Evolutionary conservation across 2,329 filamentous ascomycete species (phyloP).

Genomic region (Colletotrichum sublineola): DNA sequence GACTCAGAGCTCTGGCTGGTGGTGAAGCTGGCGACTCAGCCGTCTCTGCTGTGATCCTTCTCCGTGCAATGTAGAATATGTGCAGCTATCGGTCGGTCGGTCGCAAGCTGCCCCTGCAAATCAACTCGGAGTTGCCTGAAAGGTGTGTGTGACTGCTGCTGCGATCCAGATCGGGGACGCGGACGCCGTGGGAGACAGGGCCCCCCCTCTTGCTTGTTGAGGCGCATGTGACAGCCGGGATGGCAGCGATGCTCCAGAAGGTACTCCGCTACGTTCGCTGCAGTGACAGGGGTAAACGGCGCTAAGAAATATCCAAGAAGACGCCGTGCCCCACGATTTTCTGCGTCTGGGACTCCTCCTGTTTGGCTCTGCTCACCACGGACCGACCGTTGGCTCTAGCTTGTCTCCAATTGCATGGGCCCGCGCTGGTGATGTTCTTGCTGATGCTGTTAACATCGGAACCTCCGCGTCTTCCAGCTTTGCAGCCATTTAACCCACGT

Average conservation of each 20-base stretch:
- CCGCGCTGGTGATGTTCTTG: constrained; percentile 19
- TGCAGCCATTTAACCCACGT: constrained; percentile 4
- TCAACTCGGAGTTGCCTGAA: constrained; percentile 14
- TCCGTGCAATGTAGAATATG: background rate
- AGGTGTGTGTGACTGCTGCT: constrained; percentile 22
- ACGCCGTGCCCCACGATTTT: constrained; percentile 44
- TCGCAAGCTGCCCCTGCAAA: constrained; percentile 4
- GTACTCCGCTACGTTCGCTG: constrained; percentile 27
- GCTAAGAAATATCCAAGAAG: constrained; percentile 44
- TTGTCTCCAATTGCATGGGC: constrained; percentile 5
- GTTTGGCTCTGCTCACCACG: constrained; percentile 21
- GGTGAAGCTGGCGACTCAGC: background rate
- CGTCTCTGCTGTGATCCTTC: background rate
- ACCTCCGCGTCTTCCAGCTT: constrained; percentile 19
- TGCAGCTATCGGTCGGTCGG: background rate
- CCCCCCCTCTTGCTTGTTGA: constrained; percentile 25
- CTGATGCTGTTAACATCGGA: constrained; percentile 19
- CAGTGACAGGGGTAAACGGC: constrained; percentile 34
- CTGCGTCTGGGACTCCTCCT: constrained; percentile 16
- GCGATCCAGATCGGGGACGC: constrained; percentile 21
- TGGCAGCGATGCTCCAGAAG: constrained; percentile 35
- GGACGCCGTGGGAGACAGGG: constrained; percentile 34
- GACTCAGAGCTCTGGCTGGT: background rate
- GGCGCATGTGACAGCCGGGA: constrained; percentile 46
- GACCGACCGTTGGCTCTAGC: constrained; percentile 11